A percentile compares a stretch with the other conserved stretches of the same genome.
Evolutionary conservation across 2,329 filamentous ascomycete species (phyloP).

Genomic region (Xylariaceae sp.): DNA sequence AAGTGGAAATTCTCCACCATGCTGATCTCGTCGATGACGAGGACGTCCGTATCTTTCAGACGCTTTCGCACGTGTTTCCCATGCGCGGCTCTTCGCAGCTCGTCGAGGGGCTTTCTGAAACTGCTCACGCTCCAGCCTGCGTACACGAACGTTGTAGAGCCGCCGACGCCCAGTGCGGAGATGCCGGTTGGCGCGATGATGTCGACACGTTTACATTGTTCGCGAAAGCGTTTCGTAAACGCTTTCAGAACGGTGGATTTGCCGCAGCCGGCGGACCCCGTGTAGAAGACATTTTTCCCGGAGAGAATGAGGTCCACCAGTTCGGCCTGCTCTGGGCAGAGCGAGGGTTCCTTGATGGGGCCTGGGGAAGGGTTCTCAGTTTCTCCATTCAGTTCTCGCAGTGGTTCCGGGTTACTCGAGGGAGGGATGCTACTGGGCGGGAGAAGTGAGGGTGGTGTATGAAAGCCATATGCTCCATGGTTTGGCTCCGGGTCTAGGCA

Average conservation of each 20-base stretch:
- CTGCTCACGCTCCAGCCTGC: conserved; percentile 50
- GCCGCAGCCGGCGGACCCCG: conserved; percentile 56
- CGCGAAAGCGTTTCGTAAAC: conserved; percentile 38
- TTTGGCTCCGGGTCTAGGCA: not conserved
- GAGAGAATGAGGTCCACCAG: conserved; percentile 47
- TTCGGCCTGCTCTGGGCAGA: conserved; percentile 44
- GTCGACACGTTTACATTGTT: conserved; percentile 36
- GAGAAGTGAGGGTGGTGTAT: not conserved
- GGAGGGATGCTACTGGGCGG: not conserved
- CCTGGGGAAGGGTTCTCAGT: not conserved
- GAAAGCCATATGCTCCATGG: not conserved
- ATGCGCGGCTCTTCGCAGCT: conserved; percentile 31
- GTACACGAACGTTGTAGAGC: conserved; percentile 52
- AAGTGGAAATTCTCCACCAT: conserved; percentile 57
- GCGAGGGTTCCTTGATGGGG: conserved; percentile 17
- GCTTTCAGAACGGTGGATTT: conserved; percentile 52
- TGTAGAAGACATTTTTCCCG: conserved; percentile 58
- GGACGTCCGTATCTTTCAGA: conserved; percentile 43
- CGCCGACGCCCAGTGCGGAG: conserved; percentile 52
- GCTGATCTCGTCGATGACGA: conserved; percentile 62
- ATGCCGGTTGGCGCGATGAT: conserved; percentile 57
- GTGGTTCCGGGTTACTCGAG: not conserved
- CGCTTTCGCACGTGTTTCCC: conserved; percentile 34
- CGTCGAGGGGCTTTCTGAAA: conserved; percentile 38
- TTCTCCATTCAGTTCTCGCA: not conserved